Conservation (phyloP, 805 yeast species). For the Candida easanensis region DNA sequence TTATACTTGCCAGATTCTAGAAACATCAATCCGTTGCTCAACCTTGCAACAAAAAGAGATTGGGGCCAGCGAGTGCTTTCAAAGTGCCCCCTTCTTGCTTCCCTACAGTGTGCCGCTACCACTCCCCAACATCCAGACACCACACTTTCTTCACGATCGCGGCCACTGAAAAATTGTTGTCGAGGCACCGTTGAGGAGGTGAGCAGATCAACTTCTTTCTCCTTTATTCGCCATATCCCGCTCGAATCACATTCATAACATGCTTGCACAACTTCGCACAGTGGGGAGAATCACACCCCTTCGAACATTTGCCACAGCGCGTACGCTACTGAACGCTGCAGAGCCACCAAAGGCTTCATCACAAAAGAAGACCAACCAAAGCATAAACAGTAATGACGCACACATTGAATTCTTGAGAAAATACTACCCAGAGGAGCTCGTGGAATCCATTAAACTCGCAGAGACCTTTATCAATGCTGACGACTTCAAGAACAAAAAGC, state of each 20-base stretch:
- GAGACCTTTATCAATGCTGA: slow-evolving; percentile 72
- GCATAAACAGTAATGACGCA: slow-evolving; percentile 17
- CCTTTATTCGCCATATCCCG: not conserved
- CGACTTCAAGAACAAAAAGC: slow-evolving; percentile 45
- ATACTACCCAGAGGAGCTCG: slow-evolving; percentile 78
- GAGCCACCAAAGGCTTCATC: slow-evolving; percentile 3
- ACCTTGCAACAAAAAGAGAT: too few relatives aligned
- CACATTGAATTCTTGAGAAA: slow-evolving; percentile 47
- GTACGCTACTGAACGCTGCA: slow-evolving; percentile 2
- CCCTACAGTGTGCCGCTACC: not conserved
- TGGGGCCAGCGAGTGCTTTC: too few relatives aligned
- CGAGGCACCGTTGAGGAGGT: not conserved
- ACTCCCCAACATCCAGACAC: not conserved
- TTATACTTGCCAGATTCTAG: too few relatives aligned
- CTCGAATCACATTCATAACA: not conserved
- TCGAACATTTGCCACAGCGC: slow-evolving; percentile 10
- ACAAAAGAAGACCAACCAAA: not conserved
- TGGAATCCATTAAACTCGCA: slow-evolving; percentile 78
- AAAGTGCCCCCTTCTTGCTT: too few relatives aligned
- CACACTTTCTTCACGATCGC: not conserved
- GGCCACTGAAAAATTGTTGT: slow-evolving; percentile 3
- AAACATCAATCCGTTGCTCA: too few relatives aligned
- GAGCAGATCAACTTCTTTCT: not conserved
- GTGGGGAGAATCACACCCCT: slow-evolving; percentile 4
- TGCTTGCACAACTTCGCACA: slow-evolving; percentile 10